phyloP scores from a whole-genome alignment of 805 yeast species.

The Pichia manshurica region DNA sequence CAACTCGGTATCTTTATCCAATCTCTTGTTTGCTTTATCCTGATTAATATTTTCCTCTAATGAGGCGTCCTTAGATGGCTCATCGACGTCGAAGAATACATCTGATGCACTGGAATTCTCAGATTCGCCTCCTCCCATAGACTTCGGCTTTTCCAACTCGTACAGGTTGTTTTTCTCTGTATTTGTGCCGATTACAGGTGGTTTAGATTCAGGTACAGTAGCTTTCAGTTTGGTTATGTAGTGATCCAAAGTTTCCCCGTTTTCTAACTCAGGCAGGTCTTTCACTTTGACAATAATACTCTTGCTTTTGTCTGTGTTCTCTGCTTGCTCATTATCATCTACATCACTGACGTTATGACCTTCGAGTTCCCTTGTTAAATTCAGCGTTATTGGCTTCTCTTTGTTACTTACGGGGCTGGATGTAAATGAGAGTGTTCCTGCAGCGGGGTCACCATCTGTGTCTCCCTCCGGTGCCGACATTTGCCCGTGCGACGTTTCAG shows the following conservation, averaged over 20 bases:
- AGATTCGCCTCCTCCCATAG: neutral
- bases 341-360: neutral
- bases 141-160: neutral
- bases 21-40: no score
- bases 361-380: neutral
- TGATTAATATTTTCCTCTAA: neutral
- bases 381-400: neutral
- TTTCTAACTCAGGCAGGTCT: constrained; percentile 12
- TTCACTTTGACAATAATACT: constrained; percentile 8
- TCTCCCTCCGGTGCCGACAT: neutral
- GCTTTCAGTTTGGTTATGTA: constrained; percentile 12
- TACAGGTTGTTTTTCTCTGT: neutral
- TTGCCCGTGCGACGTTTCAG: neutral
- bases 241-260: constrained; percentile 8
- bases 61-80: neutral
- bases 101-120: constrained; percentile 11
- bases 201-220: neutral
- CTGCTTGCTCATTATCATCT: neutral
- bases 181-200: neutral
- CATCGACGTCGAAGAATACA: constrained; percentile 8
- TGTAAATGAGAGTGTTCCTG: neutral
- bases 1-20: no score
- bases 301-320: neutral
- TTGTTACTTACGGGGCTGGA: neutral
- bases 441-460: neutral